These are phyloP conservation scores for Iberis amara DNA, from an alignment of 441 rosid species.

Conservation along the genomic window DNA sequence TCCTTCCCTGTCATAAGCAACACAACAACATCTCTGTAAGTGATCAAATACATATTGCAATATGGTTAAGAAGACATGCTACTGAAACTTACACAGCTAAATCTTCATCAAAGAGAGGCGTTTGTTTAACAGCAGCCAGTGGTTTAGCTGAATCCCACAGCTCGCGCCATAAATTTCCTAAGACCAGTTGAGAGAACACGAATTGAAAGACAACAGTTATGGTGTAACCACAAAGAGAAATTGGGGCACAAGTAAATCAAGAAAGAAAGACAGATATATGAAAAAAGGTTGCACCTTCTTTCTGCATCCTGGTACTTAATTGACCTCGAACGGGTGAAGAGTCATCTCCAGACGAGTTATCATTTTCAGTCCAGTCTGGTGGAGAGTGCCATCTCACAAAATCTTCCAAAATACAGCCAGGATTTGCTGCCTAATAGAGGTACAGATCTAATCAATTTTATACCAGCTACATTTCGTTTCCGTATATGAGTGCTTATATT, in stretches of 20 bases:
- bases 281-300: constrained; percentile 58
- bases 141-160: constrained; percentile 91
- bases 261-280: background rate
- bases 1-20: constrained; percentile 60
- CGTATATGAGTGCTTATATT: constrained; percentile 5
- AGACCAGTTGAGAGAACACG: constrained; percentile 10
- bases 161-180: constrained; percentile 94
- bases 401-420: constrained; percentile 96
- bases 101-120: constrained; percentile 92
- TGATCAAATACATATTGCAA: constrained; percentile 13
- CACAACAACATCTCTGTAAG: constrained; percentile 21
- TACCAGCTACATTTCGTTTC: constrained; percentile 8
- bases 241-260: background rate
- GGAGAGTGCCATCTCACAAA: constrained; percentile 99
- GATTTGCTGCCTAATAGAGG: constrained; percentile 79
- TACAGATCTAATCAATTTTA: constrained; percentile 11
- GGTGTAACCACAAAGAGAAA: constrained; percentile 12
- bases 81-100: constrained; percentile 77
- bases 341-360: constrained; percentile 41
- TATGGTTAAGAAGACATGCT: constrained; percentile 4
- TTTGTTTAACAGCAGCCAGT: constrained; percentile 80
- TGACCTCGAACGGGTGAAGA: constrained; percentile 59
- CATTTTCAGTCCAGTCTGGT: constrained; percentile 89
- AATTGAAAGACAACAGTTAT: background rate
- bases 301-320: constrained; percentile 89